Percentiles rank a stretch among this genome's conserved stretches.
Evolutionary conservation across 495 filamentous ascomycete genomes (phyloP).

Genomic region (Hyaloscypha finlandica): DNA sequence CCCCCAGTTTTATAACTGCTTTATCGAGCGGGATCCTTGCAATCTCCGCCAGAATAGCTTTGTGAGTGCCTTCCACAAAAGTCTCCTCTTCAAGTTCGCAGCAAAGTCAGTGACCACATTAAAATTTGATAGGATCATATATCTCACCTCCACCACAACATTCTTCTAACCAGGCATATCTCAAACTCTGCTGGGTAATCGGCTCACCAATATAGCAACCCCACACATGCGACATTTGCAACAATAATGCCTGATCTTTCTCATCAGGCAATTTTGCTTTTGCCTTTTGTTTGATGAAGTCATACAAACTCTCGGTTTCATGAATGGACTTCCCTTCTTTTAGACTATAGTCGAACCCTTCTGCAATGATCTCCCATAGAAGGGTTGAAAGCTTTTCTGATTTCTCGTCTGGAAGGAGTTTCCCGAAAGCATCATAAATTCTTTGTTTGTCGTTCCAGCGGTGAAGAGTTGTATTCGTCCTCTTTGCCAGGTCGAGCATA

Average conservation of each 20-base stretch:
- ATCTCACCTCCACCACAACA: slow-evolving; percentile 77
- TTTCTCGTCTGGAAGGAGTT: slow-evolving; percentile 51
- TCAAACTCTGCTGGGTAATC: slow-evolving; percentile 75
- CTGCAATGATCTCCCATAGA: slow-evolving; percentile 72
- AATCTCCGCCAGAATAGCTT: slow-evolving; percentile 67
- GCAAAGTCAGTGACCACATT: neutral
- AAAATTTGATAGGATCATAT: neutral
- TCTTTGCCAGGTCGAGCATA: slow-evolving; percentile 62
- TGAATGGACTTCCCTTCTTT: slow-evolving; percentile 62
- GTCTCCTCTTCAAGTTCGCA: slow-evolving; percentile 64
- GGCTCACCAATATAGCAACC: slow-evolving; percentile 82
- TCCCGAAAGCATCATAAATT: slow-evolving; percentile 64
- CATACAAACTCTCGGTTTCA: slow-evolving; percentile 64
- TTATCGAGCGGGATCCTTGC: slow-evolving; percentile 60
- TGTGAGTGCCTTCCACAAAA: slow-evolving; percentile 84
- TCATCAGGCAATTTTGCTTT: slow-evolving; percentile 51
- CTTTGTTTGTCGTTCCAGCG: slow-evolving; percentile 58
- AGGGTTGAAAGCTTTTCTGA: slow-evolving; percentile 57
- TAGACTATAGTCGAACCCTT: slow-evolving; percentile 80
- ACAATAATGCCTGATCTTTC: slow-evolving; percentile 44
- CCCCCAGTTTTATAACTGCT: slow-evolving; percentile 63
- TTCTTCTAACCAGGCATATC: slow-evolving; percentile 89
- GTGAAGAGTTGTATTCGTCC: slow-evolving; percentile 61
- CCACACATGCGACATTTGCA: slow-evolving; percentile 75
- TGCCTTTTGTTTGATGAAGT: slow-evolving; percentile 71